Conservation (phyloP, 148 eudicot species). For the Rhododendron griersonianum region DNA sequence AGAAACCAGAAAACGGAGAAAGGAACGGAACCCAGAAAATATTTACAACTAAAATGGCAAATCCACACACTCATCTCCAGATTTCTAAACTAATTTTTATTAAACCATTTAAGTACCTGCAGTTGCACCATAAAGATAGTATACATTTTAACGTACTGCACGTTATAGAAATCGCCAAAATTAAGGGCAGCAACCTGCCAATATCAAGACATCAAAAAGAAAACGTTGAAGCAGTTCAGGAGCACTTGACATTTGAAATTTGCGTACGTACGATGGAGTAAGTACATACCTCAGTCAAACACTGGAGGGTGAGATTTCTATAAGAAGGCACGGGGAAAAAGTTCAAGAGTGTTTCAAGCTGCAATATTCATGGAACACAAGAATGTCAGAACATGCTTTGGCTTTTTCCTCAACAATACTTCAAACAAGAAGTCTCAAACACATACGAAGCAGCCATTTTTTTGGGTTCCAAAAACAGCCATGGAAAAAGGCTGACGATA, state of each 20-base stretch:
- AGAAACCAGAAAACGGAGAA: background rate
- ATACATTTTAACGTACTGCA: constrained; percentile 79
- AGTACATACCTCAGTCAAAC: constrained; percentile 75
- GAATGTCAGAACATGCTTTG: background rate
- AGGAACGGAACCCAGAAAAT: background rate
- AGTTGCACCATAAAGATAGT: constrained; percentile 74
- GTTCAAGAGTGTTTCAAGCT: constrained; percentile 87
- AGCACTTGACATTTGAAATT: background rate
- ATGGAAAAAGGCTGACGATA: background rate
- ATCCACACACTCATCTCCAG: background rate
- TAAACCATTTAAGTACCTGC: constrained; percentile 48
- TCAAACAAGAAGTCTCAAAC: background rate
- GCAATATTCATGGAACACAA: constrained; percentile 15
- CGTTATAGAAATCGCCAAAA: constrained; percentile 84
- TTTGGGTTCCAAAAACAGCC: background rate
- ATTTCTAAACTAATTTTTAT: background rate
- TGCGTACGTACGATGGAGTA: background rate
- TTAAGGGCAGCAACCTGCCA: constrained; percentile 81
- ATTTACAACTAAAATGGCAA: background rate
- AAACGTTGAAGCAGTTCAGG: background rate
- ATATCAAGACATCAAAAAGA: constrained; percentile 5
- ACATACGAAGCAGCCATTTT: background rate
- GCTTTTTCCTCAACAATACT: background rate
- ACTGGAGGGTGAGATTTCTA: constrained; percentile 90
- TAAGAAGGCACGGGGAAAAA: constrained; percentile 77